These are phyloP conservation scores for Galeopsis tetrahit DNA, from an alignment of 257 asterid species.

Conservation along the genomic window DNA sequence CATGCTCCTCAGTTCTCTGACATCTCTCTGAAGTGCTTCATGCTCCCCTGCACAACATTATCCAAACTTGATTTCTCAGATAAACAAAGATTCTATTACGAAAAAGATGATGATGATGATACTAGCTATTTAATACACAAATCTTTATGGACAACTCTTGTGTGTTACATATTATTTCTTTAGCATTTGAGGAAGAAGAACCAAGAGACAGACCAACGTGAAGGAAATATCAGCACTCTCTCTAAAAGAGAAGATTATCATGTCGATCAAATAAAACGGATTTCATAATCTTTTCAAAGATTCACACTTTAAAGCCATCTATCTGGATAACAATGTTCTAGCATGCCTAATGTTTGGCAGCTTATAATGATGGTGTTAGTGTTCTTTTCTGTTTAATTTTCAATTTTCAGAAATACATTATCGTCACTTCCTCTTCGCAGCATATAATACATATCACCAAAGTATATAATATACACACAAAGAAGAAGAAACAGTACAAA, in stretches of 20 bases:
- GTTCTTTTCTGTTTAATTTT: neutral
- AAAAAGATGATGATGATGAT: no score
- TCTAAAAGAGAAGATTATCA: neutral
- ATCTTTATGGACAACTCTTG: no score
- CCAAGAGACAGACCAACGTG: no score
- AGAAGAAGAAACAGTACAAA: no score
- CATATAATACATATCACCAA: neutral
- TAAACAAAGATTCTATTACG: no score
- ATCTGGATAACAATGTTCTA: neutral
- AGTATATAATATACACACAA: neutral
- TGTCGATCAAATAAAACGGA: neutral
- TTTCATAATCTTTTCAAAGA: neutral
- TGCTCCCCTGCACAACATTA: constrained; percentile 80
- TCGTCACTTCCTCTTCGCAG: neutral
- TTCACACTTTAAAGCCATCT: neutral
- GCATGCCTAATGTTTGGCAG: neutral
- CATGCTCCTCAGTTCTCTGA: constrained; percentile 63
- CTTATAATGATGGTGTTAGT: neutral
- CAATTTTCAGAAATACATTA: neutral
- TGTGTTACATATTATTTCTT: no score
- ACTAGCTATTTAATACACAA: no score
- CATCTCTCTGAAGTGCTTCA: constrained; percentile 87
- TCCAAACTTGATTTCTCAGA: neutral
- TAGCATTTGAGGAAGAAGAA: no score
- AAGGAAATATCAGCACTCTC: no score